phyloP scores from a whole-genome alignment of 148 eudicot genomes.

The Polygonum maritimum region DNA sequence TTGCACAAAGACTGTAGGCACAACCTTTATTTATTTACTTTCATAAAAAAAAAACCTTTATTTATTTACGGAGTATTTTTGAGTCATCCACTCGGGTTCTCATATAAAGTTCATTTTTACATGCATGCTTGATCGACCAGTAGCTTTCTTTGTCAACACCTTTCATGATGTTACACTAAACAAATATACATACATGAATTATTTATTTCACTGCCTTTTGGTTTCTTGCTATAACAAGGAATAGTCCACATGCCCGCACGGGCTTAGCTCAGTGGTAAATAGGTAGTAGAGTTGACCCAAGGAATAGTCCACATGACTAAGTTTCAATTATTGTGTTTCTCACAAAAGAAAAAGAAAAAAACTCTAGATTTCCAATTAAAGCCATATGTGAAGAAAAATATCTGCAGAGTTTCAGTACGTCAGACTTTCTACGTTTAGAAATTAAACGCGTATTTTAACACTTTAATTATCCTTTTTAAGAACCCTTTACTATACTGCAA shows the following conservation, averaged over 20 bases:
- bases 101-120: neutral
- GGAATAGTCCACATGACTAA: neutral
- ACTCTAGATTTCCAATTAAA: too few species aligned
- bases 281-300: too few species aligned
- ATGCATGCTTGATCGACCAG: neutral
- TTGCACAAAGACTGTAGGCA: neutral
- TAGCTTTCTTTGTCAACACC: constrained; percentile 10
- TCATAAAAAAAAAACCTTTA: too few species aligned
- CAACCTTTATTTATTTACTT: neutral
- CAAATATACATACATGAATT: neutral
- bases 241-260: neutral
- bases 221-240: neutral
- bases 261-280: too few species aligned
- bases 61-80: neutral
- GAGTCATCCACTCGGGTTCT: neutral
- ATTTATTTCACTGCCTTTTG: neutral
- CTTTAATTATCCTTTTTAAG: too few species aligned
- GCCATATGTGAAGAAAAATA: too few species aligned
- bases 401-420: too few species aligned
- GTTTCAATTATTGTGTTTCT: neutral
- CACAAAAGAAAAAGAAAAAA: neutral
- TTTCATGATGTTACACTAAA: constrained; percentile 6
- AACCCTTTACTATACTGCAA: too few species aligned
- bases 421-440: too few species aligned
- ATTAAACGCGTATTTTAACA: too few species aligned